Evolutionary conservation across 2,329 filamentous ascomycete species (phyloP), one percentile per base, ranked within the genome.

Genomic region (Thelonectria olida): DNA sequence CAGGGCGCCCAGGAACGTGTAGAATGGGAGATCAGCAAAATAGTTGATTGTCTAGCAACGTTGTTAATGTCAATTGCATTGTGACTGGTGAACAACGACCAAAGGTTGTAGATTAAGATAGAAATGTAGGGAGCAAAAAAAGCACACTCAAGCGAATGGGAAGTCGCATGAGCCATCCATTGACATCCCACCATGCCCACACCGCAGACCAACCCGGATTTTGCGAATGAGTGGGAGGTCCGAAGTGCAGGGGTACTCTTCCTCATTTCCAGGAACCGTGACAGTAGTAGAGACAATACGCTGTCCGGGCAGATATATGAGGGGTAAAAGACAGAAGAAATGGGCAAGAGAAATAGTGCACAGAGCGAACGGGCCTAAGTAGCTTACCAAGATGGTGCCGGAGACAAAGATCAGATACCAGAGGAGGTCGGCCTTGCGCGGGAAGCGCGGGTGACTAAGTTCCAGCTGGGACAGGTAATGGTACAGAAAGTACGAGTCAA

Each of bases 251-350:
- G 89, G 90, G 88, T 86, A 82, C 87, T 92, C 89, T 92, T 84
- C 90, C 90, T 92, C 90, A 83, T 80, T 88, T 91, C 82, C 89
- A 92, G 90, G 90, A 92, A 92, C 90, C 90, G 90, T 83, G 85
- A 90, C 89, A 92, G 89, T 83, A 87, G 90, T 85, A 73, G 78
- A 77, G 80, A 85, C 80, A 78, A 65, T 73, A 74, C 83, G 83
- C 90, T 91, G 90, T 87, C 85, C 90, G 90, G 90, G 90, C 90
- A 92, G 90, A 91, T 91, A 88, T 84, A 82, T 82, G 84, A 86
- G 84, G 79, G 57, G 80, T 76, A 27, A 60, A 28, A 65, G 58
- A 55, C 15, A 9, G 53, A 50, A 55, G 44, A 48, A 22, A 48
- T 50, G 47, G 53, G 23, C 54, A 62, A 62, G 51, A 47, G 52